These are phyloP conservation scores for Primulina eburnea DNA, from an alignment of 257 asterid species.

Conservation along the genomic window DNA sequence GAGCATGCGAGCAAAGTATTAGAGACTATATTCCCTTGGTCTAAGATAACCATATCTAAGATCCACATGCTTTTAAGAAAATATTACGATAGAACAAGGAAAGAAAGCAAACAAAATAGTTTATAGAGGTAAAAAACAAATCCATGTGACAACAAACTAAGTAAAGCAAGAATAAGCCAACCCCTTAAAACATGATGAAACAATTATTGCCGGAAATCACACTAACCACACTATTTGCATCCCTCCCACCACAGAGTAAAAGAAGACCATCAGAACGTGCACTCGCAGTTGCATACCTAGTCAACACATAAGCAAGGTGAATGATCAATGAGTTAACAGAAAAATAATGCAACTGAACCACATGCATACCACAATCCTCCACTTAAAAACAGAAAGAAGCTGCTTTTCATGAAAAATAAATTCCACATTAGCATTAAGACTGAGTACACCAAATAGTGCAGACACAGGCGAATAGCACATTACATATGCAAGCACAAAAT, in stretches of 20 bases:
- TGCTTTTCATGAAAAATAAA: background rate
- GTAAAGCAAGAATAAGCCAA: conserved; percentile 11
- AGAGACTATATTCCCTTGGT: background rate
- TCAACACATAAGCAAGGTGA: conserved; percentile 25
- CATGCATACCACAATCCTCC: conserved; percentile 15
- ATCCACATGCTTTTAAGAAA: no score
- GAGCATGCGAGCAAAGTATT: background rate
- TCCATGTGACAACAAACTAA: background rate
- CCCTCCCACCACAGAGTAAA: conserved; percentile 99
- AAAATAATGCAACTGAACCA: conserved; percentile 17
- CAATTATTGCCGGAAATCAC: conserved; percentile 9
- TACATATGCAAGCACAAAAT: background rate
- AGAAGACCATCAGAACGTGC: conserved; percentile 99
- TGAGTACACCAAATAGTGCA: background rate
- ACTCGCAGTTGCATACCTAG: conserved; percentile 99
- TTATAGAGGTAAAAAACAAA: no score
- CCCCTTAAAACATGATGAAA: conserved; percentile 12
- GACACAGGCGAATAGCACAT: background rate
- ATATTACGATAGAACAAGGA: background rate
- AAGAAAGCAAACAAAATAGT: background rate
- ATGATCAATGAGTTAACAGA: conserved; percentile 17
- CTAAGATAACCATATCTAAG: background rate
- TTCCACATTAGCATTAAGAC: background rate
- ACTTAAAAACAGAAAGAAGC: background rate
- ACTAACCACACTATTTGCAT: conserved; percentile 95